Evolutionary conservation across 768 basidiomycete species (phyloP), one percentile per base, ranked within the genome.

Genomic region (Kwoniella sp.): DNA sequence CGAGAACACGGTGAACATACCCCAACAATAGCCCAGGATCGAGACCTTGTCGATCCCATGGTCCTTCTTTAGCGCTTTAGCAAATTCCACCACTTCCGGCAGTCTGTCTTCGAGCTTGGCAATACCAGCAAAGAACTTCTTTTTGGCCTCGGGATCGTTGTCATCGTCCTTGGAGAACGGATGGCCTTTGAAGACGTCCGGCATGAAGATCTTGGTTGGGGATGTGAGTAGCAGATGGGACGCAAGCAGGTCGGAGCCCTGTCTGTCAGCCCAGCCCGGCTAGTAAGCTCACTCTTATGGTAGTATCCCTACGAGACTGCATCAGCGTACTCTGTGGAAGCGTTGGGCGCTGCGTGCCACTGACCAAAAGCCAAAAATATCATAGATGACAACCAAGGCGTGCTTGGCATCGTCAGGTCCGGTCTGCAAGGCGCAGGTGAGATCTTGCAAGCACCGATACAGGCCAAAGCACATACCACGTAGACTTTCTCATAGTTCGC

Each of bases 171-270:
- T 82, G 4, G 83, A 83, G 68, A 79, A 82, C 46, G 83, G 78
- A 32, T 70, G 67, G 25, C 79, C 70, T 8, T 81, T 79, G 69
- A 84, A 83, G 62, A 84, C 82, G 68, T 84, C 83, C 23, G 83
- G 84, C 81, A 84, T 82, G 66, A 81, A 78, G 31, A 85, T 81
- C 22, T 77, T 79, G 17, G 80, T 80, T 5, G 57, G 53, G 14
- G 36, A 38, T 23, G 54, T 64, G 7, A 39, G 22, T 26, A 79
- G 76, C 28, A 83, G 69, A 12, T 78, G 69, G 3, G 64, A 44
- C 0, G 82, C 81, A 47, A 85, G 76, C 46, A 84, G 81, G 62
- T 85, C 84, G 17, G 81, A 82, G 27, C 83, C 83, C 67, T 84
- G 81, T 19, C 2, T 31, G 8, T 54, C 17, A 52, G 44, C 40